Percentiles rank a stretch among this genome's conserved stretches.
These are phyloP conservation scores for Keithomyces neogunnii DNA, from an alignment of 2,329 filamentous ascomycete species.

Conservation along the genomic window DNA sequence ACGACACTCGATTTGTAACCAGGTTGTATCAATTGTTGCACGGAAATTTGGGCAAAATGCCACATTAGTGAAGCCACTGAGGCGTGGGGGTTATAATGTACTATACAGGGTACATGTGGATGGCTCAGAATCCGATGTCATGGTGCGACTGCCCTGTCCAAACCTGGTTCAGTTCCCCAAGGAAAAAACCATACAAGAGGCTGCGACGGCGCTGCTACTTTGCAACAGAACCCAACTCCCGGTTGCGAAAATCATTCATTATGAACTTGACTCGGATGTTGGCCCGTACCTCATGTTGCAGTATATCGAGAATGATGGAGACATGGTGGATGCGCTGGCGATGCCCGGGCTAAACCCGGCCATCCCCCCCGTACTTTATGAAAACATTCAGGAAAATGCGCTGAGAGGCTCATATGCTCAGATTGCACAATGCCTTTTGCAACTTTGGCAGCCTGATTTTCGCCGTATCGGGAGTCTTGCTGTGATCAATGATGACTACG, in stretches of 20 bases:
- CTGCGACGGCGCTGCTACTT: conserved; percentile 13
- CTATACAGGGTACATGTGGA: conserved; percentile 15
- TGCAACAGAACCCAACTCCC: conserved; percentile 14
- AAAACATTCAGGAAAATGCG: too few species aligned
- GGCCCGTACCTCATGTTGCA: too few species aligned
- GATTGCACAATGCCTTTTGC: conserved; percentile 17
- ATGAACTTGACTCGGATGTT: conserved; percentile 13
- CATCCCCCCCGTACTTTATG: too few species aligned
- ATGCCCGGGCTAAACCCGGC: too few species aligned
- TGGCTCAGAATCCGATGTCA: conserved; percentile 4
- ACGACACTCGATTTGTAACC: too few species aligned
- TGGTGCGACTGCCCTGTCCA: conserved; percentile 17
- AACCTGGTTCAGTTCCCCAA: conserved; percentile 10
- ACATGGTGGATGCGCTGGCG: too few species aligned
- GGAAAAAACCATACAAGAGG: conserved; percentile 17
- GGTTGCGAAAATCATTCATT: conserved; percentile 14
- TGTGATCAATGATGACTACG: too few species aligned
- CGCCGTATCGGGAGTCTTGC: neutral
- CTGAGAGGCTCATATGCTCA: too few species aligned
- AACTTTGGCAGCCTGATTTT: conserved; percentile 21
- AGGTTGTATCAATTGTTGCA: too few species aligned
- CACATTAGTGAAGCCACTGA: neutral
- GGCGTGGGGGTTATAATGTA: conserved; percentile 19
- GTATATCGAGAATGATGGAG: too few species aligned
- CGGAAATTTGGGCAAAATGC: too few species aligned